A percentile compares a stretch with the other conserved stretches of the same genome.
These are phyloP conservation scores for Penicillium sp. DNA, from an alignment of 2,329 filamentous ascomycete genomes.

Conservation along the genomic window DNA sequence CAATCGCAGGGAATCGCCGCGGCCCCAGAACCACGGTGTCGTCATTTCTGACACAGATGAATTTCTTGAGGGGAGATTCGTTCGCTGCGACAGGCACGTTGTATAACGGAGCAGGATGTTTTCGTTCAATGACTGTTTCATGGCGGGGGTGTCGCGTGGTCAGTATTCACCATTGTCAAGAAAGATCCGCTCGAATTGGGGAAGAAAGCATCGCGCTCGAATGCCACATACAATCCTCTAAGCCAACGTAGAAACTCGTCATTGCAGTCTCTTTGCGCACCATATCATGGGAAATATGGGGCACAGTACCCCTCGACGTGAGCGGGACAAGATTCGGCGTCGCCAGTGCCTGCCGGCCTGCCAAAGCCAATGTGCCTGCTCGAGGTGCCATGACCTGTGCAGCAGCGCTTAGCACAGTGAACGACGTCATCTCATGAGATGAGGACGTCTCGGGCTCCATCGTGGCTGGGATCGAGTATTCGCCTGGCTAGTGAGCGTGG, in stretches of 20 bases:
- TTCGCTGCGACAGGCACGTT: slow-evolving; percentile 40
- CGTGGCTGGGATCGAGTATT: slow-evolving; percentile 13
- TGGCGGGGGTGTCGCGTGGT: slow-evolving; percentile 28
- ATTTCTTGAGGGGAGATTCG: slow-evolving; percentile 62
- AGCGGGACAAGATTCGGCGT: slow-evolving; percentile 79
- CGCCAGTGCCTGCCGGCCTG: slow-evolving; percentile 59
- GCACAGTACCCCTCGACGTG: slow-evolving; percentile 76
- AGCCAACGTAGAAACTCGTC: slow-evolving; percentile 66
- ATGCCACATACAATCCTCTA: slow-evolving; percentile 78
- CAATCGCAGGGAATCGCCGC: slow-evolving; percentile 69
- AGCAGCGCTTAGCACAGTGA: slow-evolving; percentile 31
- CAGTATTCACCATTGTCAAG: slow-evolving; percentile 16
- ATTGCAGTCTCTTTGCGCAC: slow-evolving; percentile 60
- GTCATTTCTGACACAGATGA: slow-evolving; percentile 64
- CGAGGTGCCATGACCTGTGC: slow-evolving; percentile 48
- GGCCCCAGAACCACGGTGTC: slow-evolving; percentile 67
- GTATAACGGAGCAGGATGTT: slow-evolving; percentile 48
- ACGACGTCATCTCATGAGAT: slow-evolving; percentile 36
- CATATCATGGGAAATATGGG: slow-evolving; percentile 85
- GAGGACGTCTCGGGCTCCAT: slow-evolving; percentile 26
- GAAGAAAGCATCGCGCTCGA: background rate
- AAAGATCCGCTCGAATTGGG: background rate
- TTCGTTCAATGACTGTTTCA: slow-evolving; percentile 56
- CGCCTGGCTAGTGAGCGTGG: slow-evolving; percentile 6
- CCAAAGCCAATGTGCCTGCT: slow-evolving; percentile 60